Percentiles rank a stretch among this genome's conserved stretches.
Conservation (phyloP, 768 basidiomycete genomes). For the Termitomyces sp. region DNA sequence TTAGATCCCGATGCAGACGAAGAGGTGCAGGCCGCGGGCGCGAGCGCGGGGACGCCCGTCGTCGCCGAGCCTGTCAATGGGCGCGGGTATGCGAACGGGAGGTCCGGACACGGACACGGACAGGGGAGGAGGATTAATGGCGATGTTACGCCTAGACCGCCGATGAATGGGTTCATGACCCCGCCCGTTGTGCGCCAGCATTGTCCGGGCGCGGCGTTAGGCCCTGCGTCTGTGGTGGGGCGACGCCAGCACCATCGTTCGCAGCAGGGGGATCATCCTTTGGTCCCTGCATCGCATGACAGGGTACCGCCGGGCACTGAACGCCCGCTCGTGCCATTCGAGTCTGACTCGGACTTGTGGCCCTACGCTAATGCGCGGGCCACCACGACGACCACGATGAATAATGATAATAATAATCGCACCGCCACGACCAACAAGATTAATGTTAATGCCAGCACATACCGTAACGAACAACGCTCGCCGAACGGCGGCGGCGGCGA, state of each 20-base stretch:
- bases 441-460: slow-evolving; percentile 5
- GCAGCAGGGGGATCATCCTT: not conserved
- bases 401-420: slow-evolving; percentile 6
- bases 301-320: slow-evolving; percentile 12
- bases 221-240: not conserved
- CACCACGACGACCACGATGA: slow-evolving; percentile 30
- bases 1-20: slow-evolving; percentile 29
- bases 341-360: slow-evolving; percentile 63
- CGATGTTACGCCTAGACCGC: slow-evolving; percentile 64
- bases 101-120: slow-evolving; percentile 9
- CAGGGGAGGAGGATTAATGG: slow-evolving; percentile 29
- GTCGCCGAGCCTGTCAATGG: slow-evolving; percentile 16
- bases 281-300: not conserved
- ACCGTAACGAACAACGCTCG: not conserved
- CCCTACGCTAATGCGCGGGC: slow-evolving; percentile 36
- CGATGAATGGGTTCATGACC: slow-evolving; percentile 19
- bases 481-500: slow-evolving; percentile 44
- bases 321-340: slow-evolving; percentile 54
- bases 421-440: slow-evolving; percentile 28
- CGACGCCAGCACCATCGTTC: not conserved
- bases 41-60: slow-evolving; percentile 27
- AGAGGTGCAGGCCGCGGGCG: slow-evolving; percentile 22
- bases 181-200: slow-evolving; percentile 8
- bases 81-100: slow-evolving; percentile 2
- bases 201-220: not conserved